phyloP scores from a whole-genome alignment of 2,329 filamentous ascomycete species.

The Meredithiella fracta region DNA sequence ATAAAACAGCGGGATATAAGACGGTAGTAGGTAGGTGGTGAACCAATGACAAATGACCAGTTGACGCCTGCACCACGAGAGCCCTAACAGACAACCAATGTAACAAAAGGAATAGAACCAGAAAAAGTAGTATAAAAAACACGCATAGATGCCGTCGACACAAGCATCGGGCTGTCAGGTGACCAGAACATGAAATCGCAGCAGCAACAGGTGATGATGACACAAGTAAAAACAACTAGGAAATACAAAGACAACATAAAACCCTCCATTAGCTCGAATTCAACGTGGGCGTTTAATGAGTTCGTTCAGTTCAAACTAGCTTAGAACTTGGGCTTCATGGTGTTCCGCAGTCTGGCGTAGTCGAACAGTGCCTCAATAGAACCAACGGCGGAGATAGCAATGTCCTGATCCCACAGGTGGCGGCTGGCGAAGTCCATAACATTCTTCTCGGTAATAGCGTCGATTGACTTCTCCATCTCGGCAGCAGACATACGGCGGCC shows the following conservation, averaged over 20 bases:
- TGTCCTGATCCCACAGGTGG: constrained; percentile 94
- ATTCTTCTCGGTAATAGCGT: constrained; percentile 82
- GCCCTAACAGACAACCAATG: constrained; percentile 6
- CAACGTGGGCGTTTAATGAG: background rate
- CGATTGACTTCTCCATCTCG: constrained; percentile 87
- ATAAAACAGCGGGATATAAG: constrained; percentile 14
- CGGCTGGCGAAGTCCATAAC: constrained; percentile 91
- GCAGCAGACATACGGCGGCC: constrained; percentile 78
- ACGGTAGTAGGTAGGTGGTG: constrained; percentile 9
- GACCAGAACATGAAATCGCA: constrained; percentile 6
- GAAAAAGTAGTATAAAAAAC: constrained; percentile 7
- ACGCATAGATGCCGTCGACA: constrained; percentile 1
- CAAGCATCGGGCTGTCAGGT: background rate
- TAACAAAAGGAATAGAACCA: constrained; percentile 12
- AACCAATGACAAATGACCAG: constrained; percentile 11
- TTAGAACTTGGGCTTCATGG: constrained; percentile 70
- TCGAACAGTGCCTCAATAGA: constrained; percentile 74
- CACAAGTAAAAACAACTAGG: background rate
- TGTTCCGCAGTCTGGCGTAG: constrained; percentile 63
- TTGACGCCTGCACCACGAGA: constrained; percentile 10
- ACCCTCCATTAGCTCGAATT: constrained; percentile 14
- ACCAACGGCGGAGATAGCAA: constrained; percentile 85
- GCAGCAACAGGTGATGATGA: constrained; percentile 12
- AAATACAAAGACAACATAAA: constrained; percentile 7
- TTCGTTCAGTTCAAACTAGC: constrained; percentile 13